These are phyloP conservation scores for Hemileccinum rubropunctum DNA, from an alignment of 768 basidiomycete genomes.

Conservation along the genomic window DNA sequence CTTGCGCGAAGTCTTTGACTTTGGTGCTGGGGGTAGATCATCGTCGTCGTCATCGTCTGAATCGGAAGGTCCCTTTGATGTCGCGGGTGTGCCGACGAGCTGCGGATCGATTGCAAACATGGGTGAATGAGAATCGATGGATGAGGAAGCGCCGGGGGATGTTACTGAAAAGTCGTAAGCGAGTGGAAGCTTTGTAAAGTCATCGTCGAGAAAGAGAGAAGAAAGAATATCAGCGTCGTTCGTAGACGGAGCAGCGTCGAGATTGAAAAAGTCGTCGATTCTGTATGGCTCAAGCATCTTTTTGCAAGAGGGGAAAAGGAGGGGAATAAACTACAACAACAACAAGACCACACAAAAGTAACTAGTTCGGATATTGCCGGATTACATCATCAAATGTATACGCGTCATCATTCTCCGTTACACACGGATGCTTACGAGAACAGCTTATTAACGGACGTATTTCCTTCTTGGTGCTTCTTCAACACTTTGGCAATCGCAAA, in stretches of 20 bases:
- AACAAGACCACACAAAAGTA: background rate
- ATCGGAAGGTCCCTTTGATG: conserved; percentile 41
- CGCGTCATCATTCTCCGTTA: conserved; percentile 17
- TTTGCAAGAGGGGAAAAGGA: background rate
- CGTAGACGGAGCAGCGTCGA: conserved; percentile 47
- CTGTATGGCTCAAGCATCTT: conserved; percentile 25
- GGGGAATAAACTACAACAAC: no score
- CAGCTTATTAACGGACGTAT: conserved; percentile 91
- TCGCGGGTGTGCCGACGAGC: conserved; percentile 65
- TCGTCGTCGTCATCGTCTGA: conserved; percentile 40
- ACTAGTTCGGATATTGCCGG: conserved; percentile 8
- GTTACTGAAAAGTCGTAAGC: conserved; percentile 29
- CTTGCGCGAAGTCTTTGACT: conserved; percentile 53
- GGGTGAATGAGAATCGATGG: conserved; percentile 24
- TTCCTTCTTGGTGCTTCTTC: conserved; percentile 96
- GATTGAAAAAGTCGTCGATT: conserved; percentile 64
- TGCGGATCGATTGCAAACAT: conserved; percentile 68
- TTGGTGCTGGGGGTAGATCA: conserved; percentile 27
- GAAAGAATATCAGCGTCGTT: conserved; percentile 34
- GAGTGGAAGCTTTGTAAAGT: conserved; percentile 31
- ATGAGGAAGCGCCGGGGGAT: conserved; percentile 18
- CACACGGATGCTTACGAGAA: conserved; percentile 66
- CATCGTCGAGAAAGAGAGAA: conserved; percentile 46
- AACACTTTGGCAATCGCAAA: conserved; percentile 96
- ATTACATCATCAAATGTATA: conserved; percentile 15